phyloP scores from a whole-genome alignment of 345 rosid genomes.

The Corchorus olitorius region DNA sequence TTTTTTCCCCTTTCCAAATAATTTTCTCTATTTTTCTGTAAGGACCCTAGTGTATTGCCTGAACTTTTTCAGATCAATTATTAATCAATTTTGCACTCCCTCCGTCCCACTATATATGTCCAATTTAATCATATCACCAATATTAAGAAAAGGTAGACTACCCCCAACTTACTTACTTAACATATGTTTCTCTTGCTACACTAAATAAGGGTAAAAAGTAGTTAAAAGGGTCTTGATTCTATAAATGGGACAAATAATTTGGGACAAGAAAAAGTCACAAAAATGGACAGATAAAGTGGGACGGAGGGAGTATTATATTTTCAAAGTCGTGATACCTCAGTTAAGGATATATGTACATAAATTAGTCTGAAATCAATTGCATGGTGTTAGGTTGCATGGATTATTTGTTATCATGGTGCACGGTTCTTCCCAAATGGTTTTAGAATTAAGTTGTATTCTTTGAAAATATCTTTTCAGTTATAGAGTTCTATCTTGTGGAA shows the following conservation, averaged over 20 bases:
- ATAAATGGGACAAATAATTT: too few relatives aligned
- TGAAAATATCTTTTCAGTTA: slow-evolving; percentile 7
- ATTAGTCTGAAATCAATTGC: not conserved
- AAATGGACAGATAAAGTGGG: too few relatives aligned
- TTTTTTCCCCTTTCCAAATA: too few relatives aligned
- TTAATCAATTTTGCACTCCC: not conserved
- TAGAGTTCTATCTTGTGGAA: not conserved
- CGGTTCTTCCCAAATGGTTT: not conserved
- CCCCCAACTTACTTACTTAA: too few relatives aligned
- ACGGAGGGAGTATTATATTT: not conserved
- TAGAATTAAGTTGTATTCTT: slow-evolving; percentile 8
- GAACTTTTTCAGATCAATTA: not conserved
- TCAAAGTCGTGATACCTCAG: not conserved
- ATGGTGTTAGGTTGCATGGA: not conserved
- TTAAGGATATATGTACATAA: not conserved
- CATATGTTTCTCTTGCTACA: too few relatives aligned
- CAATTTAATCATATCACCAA: too few relatives aligned
- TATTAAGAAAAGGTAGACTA: too few relatives aligned
- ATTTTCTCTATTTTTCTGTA: not conserved
- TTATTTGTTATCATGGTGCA: not conserved
- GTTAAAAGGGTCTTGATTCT: too few relatives aligned
- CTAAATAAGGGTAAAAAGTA: too few relatives aligned
- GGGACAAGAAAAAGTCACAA: too few relatives aligned
- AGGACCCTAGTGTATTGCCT: not conserved
- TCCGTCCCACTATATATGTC: not conserved